These are phyloP conservation scores for Adansonia rubrostipa DNA, from an alignment of 441 rosid genomes.

Conservation along the genomic window DNA sequence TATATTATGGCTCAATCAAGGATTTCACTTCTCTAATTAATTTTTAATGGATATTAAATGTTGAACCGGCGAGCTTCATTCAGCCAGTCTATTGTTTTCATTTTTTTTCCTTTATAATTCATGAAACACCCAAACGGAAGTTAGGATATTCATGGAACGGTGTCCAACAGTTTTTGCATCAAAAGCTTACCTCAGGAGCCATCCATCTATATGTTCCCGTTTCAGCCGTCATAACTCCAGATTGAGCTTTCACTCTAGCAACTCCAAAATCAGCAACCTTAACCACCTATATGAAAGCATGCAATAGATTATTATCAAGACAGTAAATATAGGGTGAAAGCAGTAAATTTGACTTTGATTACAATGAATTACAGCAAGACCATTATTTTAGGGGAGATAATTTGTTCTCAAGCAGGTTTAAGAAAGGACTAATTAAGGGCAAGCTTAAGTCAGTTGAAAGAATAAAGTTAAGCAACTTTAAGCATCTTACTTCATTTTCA, in stretches of 20 bases:
- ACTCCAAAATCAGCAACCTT: slow-evolving; percentile 99
- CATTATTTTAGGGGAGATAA: neutral
- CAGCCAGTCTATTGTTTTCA: neutral
- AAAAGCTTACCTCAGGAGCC: slow-evolving; percentile 90
- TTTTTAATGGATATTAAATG: neutral
- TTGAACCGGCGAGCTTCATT: neutral
- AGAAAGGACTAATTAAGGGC: neutral
- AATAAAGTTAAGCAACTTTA: slow-evolving; percentile 8
- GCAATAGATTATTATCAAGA: neutral
- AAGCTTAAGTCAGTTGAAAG: neutral
- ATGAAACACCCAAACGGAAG: neutral
- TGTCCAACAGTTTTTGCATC: neutral
- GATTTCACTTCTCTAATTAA: neutral
- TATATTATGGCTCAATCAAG: neutral
- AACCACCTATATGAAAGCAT: slow-evolving; percentile 55
- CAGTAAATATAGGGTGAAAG: neutral
- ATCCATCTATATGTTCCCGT: slow-evolving; percentile 99
- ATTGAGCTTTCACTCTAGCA: slow-evolving; percentile 88
- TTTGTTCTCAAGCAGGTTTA: neutral
- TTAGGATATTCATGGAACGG: slow-evolving; percentile 7
- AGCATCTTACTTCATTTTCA: slow-evolving; percentile 65
- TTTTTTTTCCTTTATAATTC: neutral
- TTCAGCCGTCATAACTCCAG: slow-evolving; percentile 99
- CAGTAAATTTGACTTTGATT: neutral
- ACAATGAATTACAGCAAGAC: neutral